These are phyloP conservation scores for Castanospermum australe DNA, from an alignment of 306 rosid species.

Conservation along the genomic window DNA sequence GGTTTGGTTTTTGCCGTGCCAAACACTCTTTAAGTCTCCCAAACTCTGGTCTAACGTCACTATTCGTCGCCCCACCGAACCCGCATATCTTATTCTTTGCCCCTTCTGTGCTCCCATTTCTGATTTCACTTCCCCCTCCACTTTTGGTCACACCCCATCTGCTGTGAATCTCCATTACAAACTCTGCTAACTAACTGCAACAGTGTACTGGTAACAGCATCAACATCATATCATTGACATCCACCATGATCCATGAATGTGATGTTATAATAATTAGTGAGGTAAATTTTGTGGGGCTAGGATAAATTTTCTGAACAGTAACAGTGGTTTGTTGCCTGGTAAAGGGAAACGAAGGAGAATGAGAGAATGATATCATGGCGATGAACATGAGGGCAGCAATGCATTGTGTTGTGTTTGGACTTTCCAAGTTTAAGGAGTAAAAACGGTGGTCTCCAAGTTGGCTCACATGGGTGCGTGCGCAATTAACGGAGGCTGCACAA, in stretches of 20 bases:
- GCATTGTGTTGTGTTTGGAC: neutral
- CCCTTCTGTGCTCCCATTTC: neutral
- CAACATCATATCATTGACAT: neutral
- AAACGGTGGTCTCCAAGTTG: conserved; percentile 25
- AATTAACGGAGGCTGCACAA: conserved; percentile 35
- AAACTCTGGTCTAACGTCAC: conserved; percentile 24
- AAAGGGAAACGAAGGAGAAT: conserved; percentile 8
- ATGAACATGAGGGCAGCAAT: neutral
- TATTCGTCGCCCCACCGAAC: neutral
- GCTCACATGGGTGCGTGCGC: conserved; percentile 49
- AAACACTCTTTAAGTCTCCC: conserved; percentile 19
- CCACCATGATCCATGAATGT: neutral
- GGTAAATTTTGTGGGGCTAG: neutral
- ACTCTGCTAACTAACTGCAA: neutral
- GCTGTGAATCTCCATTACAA: neutral
- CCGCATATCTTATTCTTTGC: neutral
- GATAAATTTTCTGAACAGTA: neutral
- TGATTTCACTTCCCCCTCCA: neutral
- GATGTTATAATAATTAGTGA: neutral
- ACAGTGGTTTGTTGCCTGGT: neutral
- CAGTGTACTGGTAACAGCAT: neutral
- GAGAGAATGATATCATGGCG: neutral
- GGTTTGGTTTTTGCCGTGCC: conserved; percentile 22
- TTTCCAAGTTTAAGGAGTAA: neutral
- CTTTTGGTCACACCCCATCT: neutral